Base-by-base conservation (phyloP, 2,329 filamentous ascomycete genomes). In the Fusarium nygamai region DNA sequence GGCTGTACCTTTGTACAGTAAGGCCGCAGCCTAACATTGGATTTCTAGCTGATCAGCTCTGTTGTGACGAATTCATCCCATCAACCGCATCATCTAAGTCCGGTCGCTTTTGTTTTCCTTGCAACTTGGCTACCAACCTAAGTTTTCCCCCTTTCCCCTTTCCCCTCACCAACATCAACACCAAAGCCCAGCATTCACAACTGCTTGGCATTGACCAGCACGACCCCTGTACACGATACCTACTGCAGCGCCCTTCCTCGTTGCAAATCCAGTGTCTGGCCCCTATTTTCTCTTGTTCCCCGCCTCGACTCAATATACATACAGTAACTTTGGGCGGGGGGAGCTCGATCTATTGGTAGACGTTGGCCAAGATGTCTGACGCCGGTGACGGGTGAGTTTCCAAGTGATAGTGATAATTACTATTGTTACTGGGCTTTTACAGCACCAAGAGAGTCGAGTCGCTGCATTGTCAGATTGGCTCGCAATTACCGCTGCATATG, bases 341-440 rank as follows among this genome's bases (percentile, higher is more conserved):
- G 36, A 38, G 36, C 36, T 48, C 33, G 51, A 48, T 41, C 48
- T 39, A 67, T 64, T 72, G 60, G 58, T 54, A 72, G 69, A 64
- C 59, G 34, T 63, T 39, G 58, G 64, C 69, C 67, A 73, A 71
- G 57, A 78, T 78, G 76, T 76, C 75, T 75, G 76, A 78, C 59
- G 61, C 70, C 64, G 76, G 76, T 29, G 76, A 76, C 33, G 72
- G 75, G 76, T 78, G 67, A 75, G 76, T 71, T 48, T 48, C 33
- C n/a, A 41, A 50, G 54, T 50, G 48, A 44, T 39, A 34, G 34
- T 47, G 60, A 70, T 56, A 19, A 56, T 29, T 38, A 19, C 17
- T 68, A 44, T 33, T 34, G 41, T 56, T 63, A 10, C 38, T 41
- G 19, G 29, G n/a, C 58, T 41, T 27, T 38, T 36, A 31, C 38